Evolutionary conservation across 2,329 filamentous ascomycete species (phyloP).

Genomic region (Sphaerulina vaccinii): DNA sequence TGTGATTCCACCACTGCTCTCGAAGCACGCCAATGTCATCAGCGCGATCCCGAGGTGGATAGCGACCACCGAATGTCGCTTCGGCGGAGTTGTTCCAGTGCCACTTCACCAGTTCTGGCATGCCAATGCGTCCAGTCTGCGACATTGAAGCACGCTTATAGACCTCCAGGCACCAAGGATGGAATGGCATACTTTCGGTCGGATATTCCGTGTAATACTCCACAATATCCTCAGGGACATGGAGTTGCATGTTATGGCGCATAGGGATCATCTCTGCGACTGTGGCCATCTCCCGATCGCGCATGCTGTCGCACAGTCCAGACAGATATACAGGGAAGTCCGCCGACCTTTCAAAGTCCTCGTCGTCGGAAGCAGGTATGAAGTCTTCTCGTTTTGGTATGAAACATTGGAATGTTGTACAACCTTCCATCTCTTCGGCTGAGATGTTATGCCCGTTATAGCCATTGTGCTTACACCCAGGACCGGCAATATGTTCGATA

Average conservation of each 20-base stretch:
- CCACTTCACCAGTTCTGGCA: constrained; percentile 13
- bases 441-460: constrained; percentile 20
- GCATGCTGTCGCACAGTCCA: constrained; percentile 12
- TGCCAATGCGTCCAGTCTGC: not conserved
- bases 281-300: not conserved
- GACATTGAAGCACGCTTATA: constrained; percentile 10
- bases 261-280: not conserved
- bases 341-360: constrained; percentile 10
- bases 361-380: constrained; percentile 6
- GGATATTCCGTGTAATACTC: not conserved
- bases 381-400: constrained; percentile 2
- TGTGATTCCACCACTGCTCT: constrained; percentile 18
- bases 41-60: not conserved
- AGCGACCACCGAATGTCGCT: not conserved
- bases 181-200: constrained; percentile 16
- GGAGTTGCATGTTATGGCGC: constrained; percentile 7
- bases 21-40: not conserved
- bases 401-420: constrained; percentile 17
- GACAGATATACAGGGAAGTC: constrained; percentile 4
- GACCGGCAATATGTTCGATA: constrained; percentile 22
- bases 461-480: constrained; percentile 6
- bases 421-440: constrained; percentile 17
- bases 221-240: not conserved
- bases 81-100: not conserved
- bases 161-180: constrained; percentile 21